These are phyloP conservation scores for Colletotrichum eleusines DNA, from an alignment of 2,329 filamentous ascomycete species.

Conservation along the genomic window DNA sequence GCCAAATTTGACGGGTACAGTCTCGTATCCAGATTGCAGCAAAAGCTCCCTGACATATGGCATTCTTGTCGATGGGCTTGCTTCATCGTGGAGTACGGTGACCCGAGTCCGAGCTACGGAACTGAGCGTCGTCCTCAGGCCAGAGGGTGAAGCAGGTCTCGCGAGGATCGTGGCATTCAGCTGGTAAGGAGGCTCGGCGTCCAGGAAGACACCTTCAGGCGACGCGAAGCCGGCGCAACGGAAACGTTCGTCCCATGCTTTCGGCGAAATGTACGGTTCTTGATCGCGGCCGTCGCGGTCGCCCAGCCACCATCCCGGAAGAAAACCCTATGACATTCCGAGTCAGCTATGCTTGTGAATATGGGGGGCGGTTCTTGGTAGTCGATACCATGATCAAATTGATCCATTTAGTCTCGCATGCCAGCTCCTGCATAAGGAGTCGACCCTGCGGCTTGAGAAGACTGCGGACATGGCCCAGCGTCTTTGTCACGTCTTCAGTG, in stretches of 20 bases:
- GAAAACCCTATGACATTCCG: slow-evolving; percentile 44
- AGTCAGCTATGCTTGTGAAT: background rate
- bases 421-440: slow-evolving; percentile 30
- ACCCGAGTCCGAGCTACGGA: background rate
- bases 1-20: background rate
- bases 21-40: background rate
- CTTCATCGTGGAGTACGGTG: background rate
- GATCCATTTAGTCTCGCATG: slow-evolving; percentile 16
- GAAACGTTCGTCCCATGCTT: slow-evolving; percentile 13
- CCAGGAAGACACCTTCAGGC: slow-evolving; percentile 8
- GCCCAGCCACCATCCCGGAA: slow-evolving; percentile 46
- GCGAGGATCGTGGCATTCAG: slow-evolving; percentile 26
- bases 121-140: background rate
- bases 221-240: slow-evolving; percentile 9
- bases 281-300: slow-evolving; percentile 45
- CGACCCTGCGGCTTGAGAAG: slow-evolving; percentile 9
- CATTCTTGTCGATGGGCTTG: background rate
- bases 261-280: slow-evolving; percentile 45
- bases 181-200: background rate
- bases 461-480: no score
- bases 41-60: background rate
- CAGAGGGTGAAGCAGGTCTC: background rate
- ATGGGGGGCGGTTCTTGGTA: background rate
- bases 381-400: background rate
- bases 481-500: no score